Conservation (phyloP, 495 filamentous ascomycete species). For the Staphylotrichum longicolle region DNA sequence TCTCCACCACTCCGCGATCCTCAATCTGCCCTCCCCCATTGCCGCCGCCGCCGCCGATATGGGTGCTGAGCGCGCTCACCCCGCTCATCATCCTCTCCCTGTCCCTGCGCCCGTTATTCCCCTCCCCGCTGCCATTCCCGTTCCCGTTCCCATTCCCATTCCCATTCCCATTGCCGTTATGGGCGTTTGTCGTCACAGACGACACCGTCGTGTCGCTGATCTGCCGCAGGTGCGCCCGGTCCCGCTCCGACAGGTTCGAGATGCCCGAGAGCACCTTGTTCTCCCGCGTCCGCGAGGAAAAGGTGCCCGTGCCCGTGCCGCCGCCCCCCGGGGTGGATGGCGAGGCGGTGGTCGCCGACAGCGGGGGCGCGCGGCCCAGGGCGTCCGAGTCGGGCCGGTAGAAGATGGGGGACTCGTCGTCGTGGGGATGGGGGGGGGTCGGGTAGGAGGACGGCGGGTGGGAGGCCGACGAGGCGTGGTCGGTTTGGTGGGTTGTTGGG, state of each 20-base stretch:
- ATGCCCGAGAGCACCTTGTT: constrained; percentile 39
- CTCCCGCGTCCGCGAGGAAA: constrained; percentile 6
- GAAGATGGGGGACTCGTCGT: constrained; percentile 13
- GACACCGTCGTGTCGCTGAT: constrained; percentile 46
- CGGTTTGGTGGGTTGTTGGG: constrained; percentile 27
- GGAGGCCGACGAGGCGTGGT: constrained; percentile 29
- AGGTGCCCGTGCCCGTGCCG: too few species aligned
- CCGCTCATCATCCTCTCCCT: constrained; percentile 5
- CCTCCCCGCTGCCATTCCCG: background rate
- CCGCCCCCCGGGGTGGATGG: background rate
- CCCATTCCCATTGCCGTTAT: background rate
- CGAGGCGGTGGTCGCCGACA: background rate
- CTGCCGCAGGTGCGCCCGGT: constrained; percentile 46
- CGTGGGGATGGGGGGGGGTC: constrained; percentile 1
- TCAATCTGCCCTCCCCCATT: background rate
- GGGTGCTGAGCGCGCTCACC: background rate
- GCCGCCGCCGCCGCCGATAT: background rate
- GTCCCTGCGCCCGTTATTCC: background rate
- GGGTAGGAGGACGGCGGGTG: background rate
- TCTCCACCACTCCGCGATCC: background rate
- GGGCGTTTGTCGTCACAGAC: constrained; percentile 27
- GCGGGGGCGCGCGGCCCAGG: constrained; percentile 20
- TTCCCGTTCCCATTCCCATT: constrained; percentile 4
- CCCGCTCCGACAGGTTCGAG: constrained; percentile 44
- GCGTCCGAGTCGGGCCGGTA: constrained; percentile 37